phyloP scores from a whole-genome alignment of 2,329 filamentous ascomycete genomes.

The Stemphylium beticola region DNA sequence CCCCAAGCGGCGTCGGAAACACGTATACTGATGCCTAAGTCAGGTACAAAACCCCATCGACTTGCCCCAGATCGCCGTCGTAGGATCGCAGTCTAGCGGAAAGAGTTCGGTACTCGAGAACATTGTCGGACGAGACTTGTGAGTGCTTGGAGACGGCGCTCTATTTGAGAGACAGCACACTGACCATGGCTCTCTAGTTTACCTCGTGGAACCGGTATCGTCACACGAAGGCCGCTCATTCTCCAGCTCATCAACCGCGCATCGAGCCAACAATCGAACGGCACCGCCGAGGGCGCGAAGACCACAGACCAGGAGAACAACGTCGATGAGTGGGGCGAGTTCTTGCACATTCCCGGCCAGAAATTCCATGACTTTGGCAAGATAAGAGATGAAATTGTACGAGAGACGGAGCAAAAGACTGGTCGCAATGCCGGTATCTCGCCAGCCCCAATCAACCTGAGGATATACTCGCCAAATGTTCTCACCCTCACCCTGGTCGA shows the following conservation, averaged over 20 bases:
- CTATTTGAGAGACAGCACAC: conserved; percentile 24
- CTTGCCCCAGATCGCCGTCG: conserved; percentile 95
- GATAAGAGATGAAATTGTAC: conserved; percentile 95
- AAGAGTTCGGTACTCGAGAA: conserved; percentile 99
- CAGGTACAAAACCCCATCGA: conserved; percentile 99
- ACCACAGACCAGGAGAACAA: conserved; percentile 88
- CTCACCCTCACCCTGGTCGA: conserved; percentile 96
- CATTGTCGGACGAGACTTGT: conserved; percentile 99
- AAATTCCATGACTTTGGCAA: conserved; percentile 99
- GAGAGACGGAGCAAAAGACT: conserved; percentile 95
- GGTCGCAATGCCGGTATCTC: conserved; percentile 97
- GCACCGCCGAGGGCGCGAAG: conserved; percentile 66
- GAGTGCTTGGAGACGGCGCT: conserved; percentile 52
- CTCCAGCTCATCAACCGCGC: conserved; percentile 94
- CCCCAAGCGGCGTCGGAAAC: conserved; percentile 13
- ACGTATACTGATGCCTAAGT: conserved; percentile 39
- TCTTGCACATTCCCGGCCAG: conserved; percentile 94
- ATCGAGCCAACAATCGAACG: conserved; percentile 69
- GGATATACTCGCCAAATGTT: conserved; percentile 98
- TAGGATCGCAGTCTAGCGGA: conserved; percentile 97
- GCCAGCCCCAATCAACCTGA: conserved; percentile 92
- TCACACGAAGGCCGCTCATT: conserved; percentile 92
- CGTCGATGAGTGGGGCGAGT: conserved; percentile 96
- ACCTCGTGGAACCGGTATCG: conserved; percentile 95
- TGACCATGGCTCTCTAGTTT: conserved; percentile 64